Percentiles rank a stretch among this genome's conserved stretches.
These are phyloP conservation scores for Musa beccarii DNA, from an alignment of 176 grass and related monocot species.

Conservation along the genomic window DNA sequence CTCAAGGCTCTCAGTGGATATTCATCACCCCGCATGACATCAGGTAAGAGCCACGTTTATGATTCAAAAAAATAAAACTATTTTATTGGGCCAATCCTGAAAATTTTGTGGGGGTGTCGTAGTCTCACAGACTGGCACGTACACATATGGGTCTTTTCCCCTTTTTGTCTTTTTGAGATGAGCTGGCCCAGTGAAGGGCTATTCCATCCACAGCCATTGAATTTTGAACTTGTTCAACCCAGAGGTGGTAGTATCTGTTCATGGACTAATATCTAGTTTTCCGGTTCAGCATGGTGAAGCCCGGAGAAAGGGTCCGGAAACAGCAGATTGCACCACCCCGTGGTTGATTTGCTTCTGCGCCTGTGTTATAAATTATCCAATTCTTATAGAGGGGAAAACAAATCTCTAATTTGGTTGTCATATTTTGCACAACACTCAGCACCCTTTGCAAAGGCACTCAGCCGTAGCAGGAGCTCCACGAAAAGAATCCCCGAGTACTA, in stretches of 20 bases:
- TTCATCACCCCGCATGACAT: conserved; percentile 94
- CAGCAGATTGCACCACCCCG: conserved; percentile 89
- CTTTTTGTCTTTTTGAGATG: not conserved
- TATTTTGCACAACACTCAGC: too few species aligned
- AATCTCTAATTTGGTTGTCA: too few species aligned
- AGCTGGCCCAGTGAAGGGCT: too few species aligned
- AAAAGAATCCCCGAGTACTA: too few species aligned
- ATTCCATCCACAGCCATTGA: too few species aligned
- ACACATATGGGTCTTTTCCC: not conserved
- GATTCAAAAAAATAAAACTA: not conserved
- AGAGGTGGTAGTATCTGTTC: not conserved
- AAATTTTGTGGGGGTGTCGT: too few species aligned
- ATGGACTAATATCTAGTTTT: not conserved
- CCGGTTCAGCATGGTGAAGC: conserved; percentile 67
- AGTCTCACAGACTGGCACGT: not conserved
- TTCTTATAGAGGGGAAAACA: too few species aligned
- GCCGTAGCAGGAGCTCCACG: too few species aligned
- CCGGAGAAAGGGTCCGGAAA: conserved; percentile 75
- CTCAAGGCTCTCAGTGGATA: conserved; percentile 86
- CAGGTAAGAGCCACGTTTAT: conserved; percentile 32
- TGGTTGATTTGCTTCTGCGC: conserved; percentile 18
- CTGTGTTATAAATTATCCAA: too few species aligned
- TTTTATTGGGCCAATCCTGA: not conserved
- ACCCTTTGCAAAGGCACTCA: too few species aligned
- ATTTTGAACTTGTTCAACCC: too few species aligned